Conservation (phyloP, 2,329 filamentous ascomycete species). For the Fusarium foetens region DNA sequence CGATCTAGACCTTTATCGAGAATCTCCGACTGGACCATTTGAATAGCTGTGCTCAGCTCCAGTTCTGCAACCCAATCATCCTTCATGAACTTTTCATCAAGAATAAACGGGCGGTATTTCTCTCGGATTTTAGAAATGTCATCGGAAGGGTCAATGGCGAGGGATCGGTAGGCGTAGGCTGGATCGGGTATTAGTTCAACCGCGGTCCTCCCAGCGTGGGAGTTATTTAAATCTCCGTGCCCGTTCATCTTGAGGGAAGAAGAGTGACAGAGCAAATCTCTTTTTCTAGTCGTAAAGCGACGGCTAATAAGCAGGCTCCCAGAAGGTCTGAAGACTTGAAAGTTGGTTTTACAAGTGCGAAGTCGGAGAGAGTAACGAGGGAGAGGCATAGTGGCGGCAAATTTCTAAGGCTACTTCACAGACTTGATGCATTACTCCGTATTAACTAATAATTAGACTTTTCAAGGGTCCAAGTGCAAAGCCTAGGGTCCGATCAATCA, state of each 20-base stretch:
- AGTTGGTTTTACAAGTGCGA: fast-evolving
- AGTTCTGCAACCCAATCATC: not conserved
- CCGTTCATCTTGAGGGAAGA: not conserved
- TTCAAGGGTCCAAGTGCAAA: not conserved
- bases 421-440: no score
- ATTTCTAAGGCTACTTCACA: fast-evolving
- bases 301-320: fast-evolving
- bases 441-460: not conserved
- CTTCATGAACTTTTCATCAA: fast-evolving
- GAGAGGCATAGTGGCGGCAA: not conserved
- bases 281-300: not conserved
- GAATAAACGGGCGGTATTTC: not conserved
- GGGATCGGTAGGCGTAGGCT: fast-evolving
- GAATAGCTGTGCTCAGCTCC: not conserved
- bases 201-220: fast-evolving
- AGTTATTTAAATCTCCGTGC: fast-evolving
- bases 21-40: not conserved
- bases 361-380: not conserved
- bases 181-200: fast-evolving
- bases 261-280: fast-evolving
- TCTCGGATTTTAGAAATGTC: fast-evolving
- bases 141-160: not conserved
- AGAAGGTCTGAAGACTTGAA: fast-evolving
- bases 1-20: not conserved
- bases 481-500: not conserved